Base-by-base conservation (phyloP, 164 flowering plant genomes). In the Umbilicus rupestris region DNA sequence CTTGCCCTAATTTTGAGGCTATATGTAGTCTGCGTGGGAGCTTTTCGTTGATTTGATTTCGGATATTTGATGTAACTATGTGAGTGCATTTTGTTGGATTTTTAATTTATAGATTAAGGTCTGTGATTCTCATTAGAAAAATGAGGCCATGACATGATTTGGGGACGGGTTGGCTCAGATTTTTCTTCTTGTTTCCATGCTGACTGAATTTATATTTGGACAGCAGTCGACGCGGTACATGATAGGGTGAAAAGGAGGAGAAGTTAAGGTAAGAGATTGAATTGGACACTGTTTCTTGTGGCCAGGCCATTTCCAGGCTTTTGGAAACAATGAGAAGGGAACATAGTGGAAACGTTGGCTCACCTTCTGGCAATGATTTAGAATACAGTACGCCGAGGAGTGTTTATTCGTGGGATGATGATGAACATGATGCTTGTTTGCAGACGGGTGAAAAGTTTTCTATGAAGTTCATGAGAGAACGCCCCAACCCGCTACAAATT, bases 391-490 rank as follows among this genome's bases (percentile, higher is more conserved):
- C 26, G 22, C 52, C 47, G 0, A 75, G 69, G 55, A 55, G 60
- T 55, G 60, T 26, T 11, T 55, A 55, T 55, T 55, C 28, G 60
- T 55, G 33, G 19, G 60, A 55, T 15, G 66, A 66, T 20, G 71
- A 64, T 74, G 77, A n/a, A 62, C 71, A 73, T 42, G 78, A 84
- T 70, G 64, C 86, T 29, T 88, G 85, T 69, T 65, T 75, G 68
- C 92, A 84, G 79, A 88, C 90, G 1, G 97, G 94, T 29, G 97
- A 91, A 79, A 94, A 86, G 66, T 91, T 91, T 70, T 82, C 90
- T 17, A 2, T 73, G n/a, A 82, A 82, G 68, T 87, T 88, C 73
- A 69, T 82, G 47, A 75, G 83, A 65, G 86, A 87, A 66, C 81
- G 83, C 64, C 71, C 62, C 31, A 49, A 71, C 68, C 19, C 75